Percentiles rank a stretch among this genome's conserved stretches.
Evolutionary conservation across 23 red algal species (phyloP).

Genomic region (Gracilariopsis chorda): DNA sequence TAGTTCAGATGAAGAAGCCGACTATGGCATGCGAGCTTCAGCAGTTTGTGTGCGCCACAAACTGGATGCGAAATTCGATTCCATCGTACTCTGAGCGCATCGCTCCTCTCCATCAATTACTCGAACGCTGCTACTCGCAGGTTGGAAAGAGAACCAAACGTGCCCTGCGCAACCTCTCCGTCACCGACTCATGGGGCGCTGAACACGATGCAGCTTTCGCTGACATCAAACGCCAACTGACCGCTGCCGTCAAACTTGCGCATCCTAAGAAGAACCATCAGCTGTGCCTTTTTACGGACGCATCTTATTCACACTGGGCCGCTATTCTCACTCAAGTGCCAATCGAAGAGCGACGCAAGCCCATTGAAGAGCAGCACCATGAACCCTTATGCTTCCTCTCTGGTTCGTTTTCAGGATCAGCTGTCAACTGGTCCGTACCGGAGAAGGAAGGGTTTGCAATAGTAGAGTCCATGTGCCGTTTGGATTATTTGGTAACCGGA

Average conservation of each 20-base stretch:
- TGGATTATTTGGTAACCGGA: too few species aligned
- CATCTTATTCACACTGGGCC: constrained; percentile 24
- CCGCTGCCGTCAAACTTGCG: not conserved
- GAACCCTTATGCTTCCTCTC: constrained; percentile 15
- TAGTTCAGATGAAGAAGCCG: not conserved
- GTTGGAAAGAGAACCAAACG: not conserved
- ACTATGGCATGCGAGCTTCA: not conserved
- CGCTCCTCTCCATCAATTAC: not conserved
- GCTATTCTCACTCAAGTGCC: constrained; percentile 17
- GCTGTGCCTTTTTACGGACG: constrained; percentile 26
- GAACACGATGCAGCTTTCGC: not conserved
- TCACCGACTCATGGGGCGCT: not conserved
- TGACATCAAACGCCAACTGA: not conserved
- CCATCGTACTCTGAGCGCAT: not conserved
- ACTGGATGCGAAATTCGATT: constrained; percentile 5
- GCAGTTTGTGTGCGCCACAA: too few species aligned
- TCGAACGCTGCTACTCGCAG: not conserved
- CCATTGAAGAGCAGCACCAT: not conserved
- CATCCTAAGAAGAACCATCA: not conserved
- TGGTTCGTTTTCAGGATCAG: not conserved
- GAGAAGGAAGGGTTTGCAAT: too few species aligned
- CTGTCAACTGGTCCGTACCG: too few species aligned
- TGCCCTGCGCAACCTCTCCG: not conserved
- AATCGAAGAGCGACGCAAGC: not conserved
- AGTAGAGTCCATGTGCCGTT: too few species aligned